Percentiles rank a stretch among this genome's conserved stretches.
Evolutionary conservation across 805 yeast species (phyloP).

Genomic region (Nakazawaea molendinolei): DNA sequence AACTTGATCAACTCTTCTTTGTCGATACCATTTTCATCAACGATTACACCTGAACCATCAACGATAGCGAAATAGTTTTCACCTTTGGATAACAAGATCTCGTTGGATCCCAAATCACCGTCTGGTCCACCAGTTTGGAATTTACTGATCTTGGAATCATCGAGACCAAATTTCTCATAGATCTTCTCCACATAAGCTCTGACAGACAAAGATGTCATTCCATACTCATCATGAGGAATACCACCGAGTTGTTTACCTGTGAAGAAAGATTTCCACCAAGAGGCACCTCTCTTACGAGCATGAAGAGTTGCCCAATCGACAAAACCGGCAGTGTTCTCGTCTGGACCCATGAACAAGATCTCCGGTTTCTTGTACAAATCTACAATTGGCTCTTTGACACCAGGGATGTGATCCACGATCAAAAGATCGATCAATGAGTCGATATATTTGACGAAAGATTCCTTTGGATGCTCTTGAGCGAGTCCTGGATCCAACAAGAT

Average conservation of each 20-base stretch:
- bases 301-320: slow-evolving; percentile 98
- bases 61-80: slow-evolving; percentile 85
- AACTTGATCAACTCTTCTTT: slow-evolving; percentile 70
- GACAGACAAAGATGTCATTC: slow-evolving; percentile 95
- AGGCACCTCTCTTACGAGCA: slow-evolving; percentile 87
- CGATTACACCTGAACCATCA: slow-evolving; percentile 94
- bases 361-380: slow-evolving; percentile 82
- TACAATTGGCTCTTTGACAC: slow-evolving; percentile 75
- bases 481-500: slow-evolving; percentile 67
- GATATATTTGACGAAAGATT: slow-evolving; percentile 87
- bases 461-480: slow-evolving; percentile 73
- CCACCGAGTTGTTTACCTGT: slow-evolving; percentile 95
- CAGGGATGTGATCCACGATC: slow-evolving; percentile 63
- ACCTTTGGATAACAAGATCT: slow-evolving; percentile 75
- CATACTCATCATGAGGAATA: slow-evolving; percentile 96
- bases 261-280: slow-evolving; percentile 98
- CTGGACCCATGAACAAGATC: slow-evolving; percentile 97
- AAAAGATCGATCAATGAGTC: slow-evolving; percentile 85
- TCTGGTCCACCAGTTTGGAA: slow-evolving; percentile 99
- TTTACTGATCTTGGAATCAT: slow-evolving; percentile 57
- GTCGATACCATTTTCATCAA: slow-evolving; percentile 86
- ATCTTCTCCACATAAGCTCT: slow-evolving; percentile 86
- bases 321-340: slow-evolving; percentile 93
- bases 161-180: slow-evolving; percentile 67
- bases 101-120: slow-evolving; percentile 96